phyloP scores from a whole-genome alignment of 2,329 filamentous ascomycete species.

The Trichoderma atroviride region DNA sequence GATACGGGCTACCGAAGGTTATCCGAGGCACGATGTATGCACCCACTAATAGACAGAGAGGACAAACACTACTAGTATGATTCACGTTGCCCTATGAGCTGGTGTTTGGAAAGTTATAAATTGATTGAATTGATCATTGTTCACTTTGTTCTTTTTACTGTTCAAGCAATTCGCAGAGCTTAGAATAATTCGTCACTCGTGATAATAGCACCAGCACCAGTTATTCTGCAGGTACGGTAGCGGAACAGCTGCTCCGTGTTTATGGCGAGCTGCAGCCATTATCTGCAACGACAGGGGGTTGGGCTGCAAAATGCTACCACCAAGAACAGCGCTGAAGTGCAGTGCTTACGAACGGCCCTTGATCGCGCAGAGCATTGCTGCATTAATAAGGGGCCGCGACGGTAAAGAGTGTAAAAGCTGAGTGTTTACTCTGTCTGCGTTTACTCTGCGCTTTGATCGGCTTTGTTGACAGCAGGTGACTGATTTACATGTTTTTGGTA shows the following conservation, averaged over 20 bases:
- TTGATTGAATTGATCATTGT: not conserved
- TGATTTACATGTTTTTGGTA: not conserved
- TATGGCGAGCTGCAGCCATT: not conserved
- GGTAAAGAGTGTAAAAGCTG: not conserved
- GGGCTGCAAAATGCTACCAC: not conserved
- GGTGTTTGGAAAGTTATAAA: not conserved
- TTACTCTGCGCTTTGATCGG: not conserved
- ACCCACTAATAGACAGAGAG: not conserved
- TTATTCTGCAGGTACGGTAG: not conserved
- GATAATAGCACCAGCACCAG: not conserved
- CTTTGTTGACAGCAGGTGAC: too few relatives aligned
- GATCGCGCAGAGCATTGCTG: slow-evolving; percentile 11
- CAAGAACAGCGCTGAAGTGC: not conserved
- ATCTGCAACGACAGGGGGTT: slow-evolving; percentile 1
- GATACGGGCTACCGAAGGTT: slow-evolving; percentile 23
- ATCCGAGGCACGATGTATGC: not conserved
- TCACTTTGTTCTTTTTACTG: not conserved
- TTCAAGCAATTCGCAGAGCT: not conserved
- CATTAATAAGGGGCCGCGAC: slow-evolving; percentile 3
- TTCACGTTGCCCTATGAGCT: not conserved
- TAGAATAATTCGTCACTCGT: not conserved
- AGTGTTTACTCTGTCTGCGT: not conserved
- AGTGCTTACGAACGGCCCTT: not conserved
- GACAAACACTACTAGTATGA: not conserved
- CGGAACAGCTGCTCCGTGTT: slow-evolving; percentile 5